Conservation (phyloP, 2,329 filamentous ascomycete genomes). For the Aspergillus sp. region DNA sequence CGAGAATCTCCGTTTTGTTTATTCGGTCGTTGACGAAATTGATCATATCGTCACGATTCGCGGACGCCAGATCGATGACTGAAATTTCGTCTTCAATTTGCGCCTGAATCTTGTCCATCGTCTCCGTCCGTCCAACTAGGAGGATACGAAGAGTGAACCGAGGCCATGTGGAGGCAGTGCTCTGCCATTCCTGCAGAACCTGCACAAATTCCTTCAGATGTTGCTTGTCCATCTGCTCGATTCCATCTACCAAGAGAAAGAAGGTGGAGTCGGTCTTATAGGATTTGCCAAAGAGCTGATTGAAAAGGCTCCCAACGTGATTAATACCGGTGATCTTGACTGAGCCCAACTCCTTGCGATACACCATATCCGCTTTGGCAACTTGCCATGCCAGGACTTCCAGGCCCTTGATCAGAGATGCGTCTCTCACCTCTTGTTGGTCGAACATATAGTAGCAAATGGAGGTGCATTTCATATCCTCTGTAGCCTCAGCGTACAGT, state of each 20-base stretch:
- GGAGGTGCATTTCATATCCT: conserved; percentile 13
- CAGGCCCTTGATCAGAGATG: conserved; percentile 12
- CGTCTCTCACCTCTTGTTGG: neutral
- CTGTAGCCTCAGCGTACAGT: neutral
- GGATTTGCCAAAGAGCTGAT: neutral
- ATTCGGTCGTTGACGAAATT: conserved; percentile 27
- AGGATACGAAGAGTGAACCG: conserved; percentile 23
- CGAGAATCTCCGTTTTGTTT: conserved; percentile 29
- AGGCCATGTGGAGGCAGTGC: conserved; percentile 9
- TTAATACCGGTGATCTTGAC: conserved; percentile 8
- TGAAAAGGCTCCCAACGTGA: conserved; percentile 14
- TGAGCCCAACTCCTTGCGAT: conserved; percentile 16
- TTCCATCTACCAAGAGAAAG: conserved; percentile 50
- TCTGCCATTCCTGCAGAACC: conserved; percentile 15
- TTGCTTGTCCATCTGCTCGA: conserved; percentile 45
- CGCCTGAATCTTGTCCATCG: conserved; percentile 20
- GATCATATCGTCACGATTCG: conserved; percentile 25
- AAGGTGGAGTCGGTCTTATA: conserved; percentile 31
- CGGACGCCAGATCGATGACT: conserved; percentile 17
- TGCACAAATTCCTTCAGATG: conserved; percentile 23
- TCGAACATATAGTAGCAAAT: conserved; percentile 11
- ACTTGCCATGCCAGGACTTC: conserved; percentile 17
- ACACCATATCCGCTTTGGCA: conserved; percentile 14
- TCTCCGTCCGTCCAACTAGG: conserved; percentile 21
- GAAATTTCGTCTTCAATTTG: conserved; percentile 9